Base-by-base conservation (phyloP, 768 basidiomycete genomes). In the Rhizopogon vinicolor region DNA sequence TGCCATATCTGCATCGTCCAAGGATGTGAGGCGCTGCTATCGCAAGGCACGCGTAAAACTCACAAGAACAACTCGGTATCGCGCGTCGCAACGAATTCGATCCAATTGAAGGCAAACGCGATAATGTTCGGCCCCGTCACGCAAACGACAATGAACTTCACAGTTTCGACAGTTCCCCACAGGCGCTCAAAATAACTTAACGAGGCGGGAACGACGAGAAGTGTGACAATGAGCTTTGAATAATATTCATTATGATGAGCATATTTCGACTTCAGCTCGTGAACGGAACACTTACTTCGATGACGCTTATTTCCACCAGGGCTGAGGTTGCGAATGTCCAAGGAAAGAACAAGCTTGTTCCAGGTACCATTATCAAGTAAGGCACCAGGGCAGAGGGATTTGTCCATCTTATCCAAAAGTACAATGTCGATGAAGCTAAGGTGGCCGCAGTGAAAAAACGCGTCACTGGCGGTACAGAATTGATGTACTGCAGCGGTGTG, bases 311-410 rank as follows among this genome's bases (percentile, higher is more conserved):
- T 73, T 99, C 97, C 16, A 97, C 89, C 57, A 94, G 82, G 18
- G 84, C 87, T 3, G 91, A 88, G 5, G 89, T 94, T n/a, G 93
- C 72, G 61, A 98, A 80, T 3, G 93, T 93, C 97, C 97, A 99
- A 44, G 96, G 96, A 58, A 86, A 85, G 69, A 87, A 91, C 31
- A 93, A 62, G 63, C 86, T 87, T 41, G 81, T 79, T 13, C 93
- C 94, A 5, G 94, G 94, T 10, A 91, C 77, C 56, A 95, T 75
- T 6, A 87, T 84, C 63, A 96, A 76, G 72, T 89, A 95, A 31
- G 87, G 84, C 29, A 72, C 61, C 65, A 76, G 53, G 64, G 74
- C 58, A 68, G 70, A 56, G 63, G 25, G 25, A 25, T 64, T 62
- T 68, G 77, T 69, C 82, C 83, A 91, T 62, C 72, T 74, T 45